Percentiles rank a stretch among this genome's conserved stretches.
Conservation (phyloP, 2,329 filamentous ascomycete species). For the Raffaelea arxii region DNA sequence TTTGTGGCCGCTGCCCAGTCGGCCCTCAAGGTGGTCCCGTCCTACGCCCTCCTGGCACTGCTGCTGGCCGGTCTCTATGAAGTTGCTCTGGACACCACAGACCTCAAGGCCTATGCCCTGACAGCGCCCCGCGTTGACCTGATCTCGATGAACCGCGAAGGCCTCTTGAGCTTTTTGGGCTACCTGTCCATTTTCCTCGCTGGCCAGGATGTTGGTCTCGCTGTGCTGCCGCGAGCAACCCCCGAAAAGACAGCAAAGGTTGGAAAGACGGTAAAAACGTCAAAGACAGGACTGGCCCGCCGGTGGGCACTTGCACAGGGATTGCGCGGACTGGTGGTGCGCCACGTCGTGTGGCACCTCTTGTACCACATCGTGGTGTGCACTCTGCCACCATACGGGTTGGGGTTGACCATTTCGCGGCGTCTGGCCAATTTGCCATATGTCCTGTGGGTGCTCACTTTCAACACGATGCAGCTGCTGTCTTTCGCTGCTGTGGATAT, state of each 20-base stretch:
- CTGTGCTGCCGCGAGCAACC: constrained; percentile 54
- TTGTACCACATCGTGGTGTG: constrained; percentile 63
- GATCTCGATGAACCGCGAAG: constrained; percentile 85
- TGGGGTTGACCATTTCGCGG: constrained; percentile 70
- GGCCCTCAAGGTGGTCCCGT: constrained; percentile 59
- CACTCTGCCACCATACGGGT: constrained; percentile 53
- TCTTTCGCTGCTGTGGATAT: constrained; percentile 71
- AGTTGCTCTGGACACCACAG: constrained; percentile 61
- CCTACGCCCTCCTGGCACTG: constrained; percentile 66
- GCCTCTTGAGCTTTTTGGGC: constrained; percentile 87
- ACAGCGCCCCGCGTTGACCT: constrained; percentile 69
- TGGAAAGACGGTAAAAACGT: neutral
- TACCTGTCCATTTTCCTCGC: constrained; percentile 93
- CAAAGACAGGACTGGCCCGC: too few relatives aligned
- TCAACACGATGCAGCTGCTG: constrained; percentile 76
- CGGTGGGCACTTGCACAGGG: too few relatives aligned
- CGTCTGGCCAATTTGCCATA: constrained; percentile 90
- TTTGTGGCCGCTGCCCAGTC: constrained; percentile 80
- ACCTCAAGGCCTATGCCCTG: constrained; percentile 74
- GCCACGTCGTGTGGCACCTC: constrained; percentile 54
- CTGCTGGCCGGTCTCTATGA: constrained; percentile 64
- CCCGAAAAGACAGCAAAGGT: neutral
- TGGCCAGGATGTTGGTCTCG: constrained; percentile 74
- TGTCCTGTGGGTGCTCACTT: constrained; percentile 83
- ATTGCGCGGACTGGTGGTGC: too few relatives aligned